Percentiles rank a stretch among this genome's conserved stretches.
Conservation (phyloP, 495 filamentous ascomycete genomes). For the Rusavskia elegans region DNA sequence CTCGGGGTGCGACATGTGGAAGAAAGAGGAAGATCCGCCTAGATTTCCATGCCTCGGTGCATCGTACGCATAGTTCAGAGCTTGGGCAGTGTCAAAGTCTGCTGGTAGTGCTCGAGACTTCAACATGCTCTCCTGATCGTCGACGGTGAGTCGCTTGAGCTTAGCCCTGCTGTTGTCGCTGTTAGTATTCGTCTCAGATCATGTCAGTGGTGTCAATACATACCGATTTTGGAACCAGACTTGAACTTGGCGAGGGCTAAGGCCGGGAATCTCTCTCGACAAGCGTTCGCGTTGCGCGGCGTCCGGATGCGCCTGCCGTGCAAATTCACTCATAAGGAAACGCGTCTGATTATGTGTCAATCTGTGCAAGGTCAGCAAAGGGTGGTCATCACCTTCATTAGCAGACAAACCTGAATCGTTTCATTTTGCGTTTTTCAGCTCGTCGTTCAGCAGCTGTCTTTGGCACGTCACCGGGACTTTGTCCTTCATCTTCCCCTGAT, state of each 20-base stretch:
- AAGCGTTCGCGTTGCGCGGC: conserved; percentile 82
- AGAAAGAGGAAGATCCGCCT: not conserved
- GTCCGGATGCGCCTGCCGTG: conserved; percentile 88
- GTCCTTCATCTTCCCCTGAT: conserved; percentile 33
- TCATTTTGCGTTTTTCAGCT: conserved; percentile 85
- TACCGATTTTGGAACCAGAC: conserved; percentile 99
- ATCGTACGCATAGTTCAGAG: conserved; percentile 55
- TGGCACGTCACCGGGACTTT: conserved; percentile 33
- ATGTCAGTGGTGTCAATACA: conserved; percentile 13
- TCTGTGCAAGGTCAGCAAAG: conserved; percentile 25
- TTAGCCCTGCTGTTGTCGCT: conserved; percentile 58
- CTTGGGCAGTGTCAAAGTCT: conserved; percentile 83
- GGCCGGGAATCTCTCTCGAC: conserved; percentile 79
- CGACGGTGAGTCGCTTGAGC: conserved; percentile 81
- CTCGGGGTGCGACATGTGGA: not conserved
- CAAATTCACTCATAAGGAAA: conserved; percentile 95
- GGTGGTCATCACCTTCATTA: not conserved
- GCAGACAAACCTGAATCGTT: conserved; percentile 65
- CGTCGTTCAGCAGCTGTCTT: conserved; percentile 55
- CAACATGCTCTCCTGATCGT: conserved; percentile 88
- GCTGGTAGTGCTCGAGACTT: conserved; percentile 84
- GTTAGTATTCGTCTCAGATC: conserved; percentile 12
- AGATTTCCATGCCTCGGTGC: not conserved
- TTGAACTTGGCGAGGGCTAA: conserved; percentile 89
- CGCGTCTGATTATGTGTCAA: conserved; percentile 94